Base-by-base conservation (phyloP, 176 grass and related monocot species). In the Juncus inflexus region DNA sequence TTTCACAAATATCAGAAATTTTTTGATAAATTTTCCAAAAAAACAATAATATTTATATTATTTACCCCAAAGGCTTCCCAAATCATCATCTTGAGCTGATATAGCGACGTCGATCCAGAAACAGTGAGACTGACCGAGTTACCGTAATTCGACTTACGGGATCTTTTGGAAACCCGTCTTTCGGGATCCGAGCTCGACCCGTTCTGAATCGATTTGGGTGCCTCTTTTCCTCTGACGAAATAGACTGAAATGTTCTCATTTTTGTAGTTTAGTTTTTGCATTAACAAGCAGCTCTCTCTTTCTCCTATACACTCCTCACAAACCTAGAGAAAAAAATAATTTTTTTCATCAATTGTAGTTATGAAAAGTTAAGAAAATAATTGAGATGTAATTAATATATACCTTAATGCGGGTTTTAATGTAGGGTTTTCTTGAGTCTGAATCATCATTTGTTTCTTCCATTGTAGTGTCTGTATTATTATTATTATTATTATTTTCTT, bases 1-100 rank as follows among this genome's bases (percentile, higher is more conserved):
- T 50, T 73, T 42, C 54, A 36, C 40, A 52, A 60, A 36, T 60
- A 40, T 35, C 42, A 50, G 58, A 28, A 49, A 51, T 37, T 50
- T 12, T 35, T 49, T 16, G 35, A 15, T 28, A 4, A 42, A 50
- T 56, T 67, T 37, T 5, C 6, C 10, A 62, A 11, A 74, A 62
- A 49, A 60, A 15, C 7, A 67, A 63, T 43, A 52, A 55, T 8
- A 67, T 70, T 40, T 63, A 10, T 15, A 69, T 55, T 6, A 65
- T 75, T 64, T 99, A 99, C 94, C 88, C 94, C 94, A 69, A 99
- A 86, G 60, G 94, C 90, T 74, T 99, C 89, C 94, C 94, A 99
- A 76, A 99, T 92, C 94, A 99, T 92, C 77, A 99, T 87, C 81
- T 99, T 99, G 68, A 99, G 86, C 64, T 99, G 88, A 81, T 90